A percentile compares a stretch with the other conserved stretches of the same genome.
Conservation (phyloP, 2,329 filamentous ascomycete species). For the Lachnellula arida region DNA sequence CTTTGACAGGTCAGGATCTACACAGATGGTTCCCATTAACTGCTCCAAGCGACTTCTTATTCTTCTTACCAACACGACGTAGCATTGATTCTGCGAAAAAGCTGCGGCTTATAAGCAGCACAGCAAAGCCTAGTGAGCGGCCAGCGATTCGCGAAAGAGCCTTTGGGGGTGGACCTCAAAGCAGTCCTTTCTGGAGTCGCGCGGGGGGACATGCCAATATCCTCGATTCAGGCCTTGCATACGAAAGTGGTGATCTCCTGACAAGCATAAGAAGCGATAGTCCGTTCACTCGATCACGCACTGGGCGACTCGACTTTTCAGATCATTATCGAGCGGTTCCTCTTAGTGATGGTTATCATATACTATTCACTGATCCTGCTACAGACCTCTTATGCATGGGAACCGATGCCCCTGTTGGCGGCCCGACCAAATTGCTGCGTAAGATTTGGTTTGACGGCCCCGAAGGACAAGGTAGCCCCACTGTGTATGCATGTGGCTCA, state of each 20-base stretch:
- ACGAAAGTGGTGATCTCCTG: conserved; percentile 10
- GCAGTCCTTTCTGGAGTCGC: conserved; percentile 26
- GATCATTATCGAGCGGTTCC: conserved; percentile 62
- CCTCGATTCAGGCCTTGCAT: conserved; percentile 7
- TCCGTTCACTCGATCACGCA: conserved; percentile 6
- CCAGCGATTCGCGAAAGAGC: conserved; percentile 24
- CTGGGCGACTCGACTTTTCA: conserved; percentile 27
- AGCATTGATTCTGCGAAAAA: conserved; percentile 51
- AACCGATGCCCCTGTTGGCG: conserved; percentile 52
- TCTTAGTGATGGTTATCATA: conserved; percentile 59
- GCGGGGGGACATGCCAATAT: conserved; percentile 12
- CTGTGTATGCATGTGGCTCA: conserved; percentile 51
- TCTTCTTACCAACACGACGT: conserved; percentile 53
- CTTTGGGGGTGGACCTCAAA: conserved; percentile 21
- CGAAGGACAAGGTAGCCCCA: conserved; percentile 37
- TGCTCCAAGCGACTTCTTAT: conserved; percentile 50
- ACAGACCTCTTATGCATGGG: conserved; percentile 55
- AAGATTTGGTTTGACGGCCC: conserved; percentile 49
- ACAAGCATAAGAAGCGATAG: conserved; percentile 15
- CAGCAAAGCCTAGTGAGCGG: conserved; percentile 40
- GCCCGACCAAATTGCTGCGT: conserved; percentile 51
- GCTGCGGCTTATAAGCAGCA: conserved; percentile 58
- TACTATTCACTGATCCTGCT: conserved; percentile 59
- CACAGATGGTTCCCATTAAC: conserved; percentile 52
- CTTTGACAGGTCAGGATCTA: conserved; percentile 42